Evolutionary conservation across 2,329 filamentous ascomycete species (phyloP), one percentile per base, ranked within the genome.

Genomic region (Lachnellula subtilissima): DNA sequence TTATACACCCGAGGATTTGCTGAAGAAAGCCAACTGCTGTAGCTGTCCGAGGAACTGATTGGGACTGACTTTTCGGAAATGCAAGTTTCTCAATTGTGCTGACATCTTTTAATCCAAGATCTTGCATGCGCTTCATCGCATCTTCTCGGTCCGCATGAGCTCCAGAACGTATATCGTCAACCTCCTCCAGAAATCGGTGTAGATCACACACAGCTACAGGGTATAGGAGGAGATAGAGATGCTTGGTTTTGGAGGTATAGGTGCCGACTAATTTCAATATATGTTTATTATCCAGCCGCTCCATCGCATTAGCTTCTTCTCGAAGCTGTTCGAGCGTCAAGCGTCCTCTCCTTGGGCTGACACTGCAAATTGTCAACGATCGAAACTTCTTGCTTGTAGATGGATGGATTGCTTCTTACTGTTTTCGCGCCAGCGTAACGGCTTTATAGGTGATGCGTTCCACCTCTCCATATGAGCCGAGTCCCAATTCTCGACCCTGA

Each of bases 201-300:
- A 79, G 63, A 58, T 75, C 77, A 67, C 76, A 78, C 6, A 75
- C 69, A 19, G 76, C 77, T 25, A 73, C 76, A 11, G 76, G 77
- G 72, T 76, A 78, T 32, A 78, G 70, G 42, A 79, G 69, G 11
- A 79, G 65, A 54, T 74, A 78, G 4, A 79, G 63, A 54, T 76
- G 69, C 55, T 72, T 70, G 9, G 64, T 67, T 23, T 70, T 70
- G 5, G 71, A 68, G 42, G 73, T 74, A 60, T 79, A 79, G 1
- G 76, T 75, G 2, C 76, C 76, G 17, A 78, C 72, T 22, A 79
- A 64, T 62, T 72, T 75, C 54, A 79, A 72, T 48, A 79, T 75
- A 62, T 79, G 77, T 47, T 73, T 72, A 59, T 79, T 77, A 42
- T 73, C 72, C 8, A 79, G 69, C 56, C 73, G 73, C 56, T 76